Base-by-base conservation (phyloP, 495 filamentous ascomycete species). In the Haplographium delicatum region DNA sequence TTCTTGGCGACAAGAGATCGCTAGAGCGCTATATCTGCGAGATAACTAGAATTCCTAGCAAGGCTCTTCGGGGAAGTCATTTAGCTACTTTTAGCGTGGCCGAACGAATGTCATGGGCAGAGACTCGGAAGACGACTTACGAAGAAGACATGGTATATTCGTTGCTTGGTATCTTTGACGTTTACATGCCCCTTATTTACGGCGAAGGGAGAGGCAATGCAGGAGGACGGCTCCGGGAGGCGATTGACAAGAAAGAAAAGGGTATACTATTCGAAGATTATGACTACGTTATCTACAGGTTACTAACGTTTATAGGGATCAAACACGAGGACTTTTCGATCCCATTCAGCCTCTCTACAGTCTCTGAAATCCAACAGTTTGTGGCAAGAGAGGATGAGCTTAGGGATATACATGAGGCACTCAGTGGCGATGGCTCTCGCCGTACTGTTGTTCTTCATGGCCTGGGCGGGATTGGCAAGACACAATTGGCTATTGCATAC, bases 171-270 rank as follows among this genome's bases (percentile, higher is more conserved):
- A 35, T 35, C 33, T 35, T 35, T 35, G 33, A n/a, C 33, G 33
- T 35, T n/a, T 35, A 35, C 33, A 35, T 35, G 11, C 11, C 33
- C n/a, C 33, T 35, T 4, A 35, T 35, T 16, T 41, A 41, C 38
- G 20, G 38, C 23, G 38, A 41, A 41, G 38, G 38, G 6, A 25
- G 9, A 28, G 44, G 15, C 19, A 54, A 57, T 2, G 66, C 68
- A n/a, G 65, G 65, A 18, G 19, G 50, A 7, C 57, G 67, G 2
- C 59, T 71, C 1, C 61, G 64, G 26, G 56, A 64, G 10, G 63
- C 68, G 40, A 67, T 44, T 1, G 62, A 61, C 11, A 57, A 54
- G 15, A 31, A 31, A 13, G 28, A 31, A 31, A 31, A 31, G 28
- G 28, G 28, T 31, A 13, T 31, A 13, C 13, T 31, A 31, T 6